Conservation (phyloP, 2,329 filamentous ascomycete genomes). For the Aspergillus awamori region DNA sequence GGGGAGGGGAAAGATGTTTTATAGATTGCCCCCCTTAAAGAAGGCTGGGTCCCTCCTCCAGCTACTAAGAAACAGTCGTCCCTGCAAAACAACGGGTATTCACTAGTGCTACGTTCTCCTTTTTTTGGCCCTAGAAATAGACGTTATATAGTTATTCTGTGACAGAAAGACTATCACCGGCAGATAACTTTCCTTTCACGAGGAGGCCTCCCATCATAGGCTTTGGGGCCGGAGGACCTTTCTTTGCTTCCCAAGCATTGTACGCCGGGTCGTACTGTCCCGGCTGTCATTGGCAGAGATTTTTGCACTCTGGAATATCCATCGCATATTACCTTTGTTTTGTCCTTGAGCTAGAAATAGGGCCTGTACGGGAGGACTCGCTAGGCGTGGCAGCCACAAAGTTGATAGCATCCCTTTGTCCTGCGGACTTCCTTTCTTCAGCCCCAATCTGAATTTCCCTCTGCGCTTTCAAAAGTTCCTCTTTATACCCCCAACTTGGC, state of each 20-base stretch:
- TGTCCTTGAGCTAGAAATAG: background rate
- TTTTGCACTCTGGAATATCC: background rate
- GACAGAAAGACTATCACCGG: background rate
- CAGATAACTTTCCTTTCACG: background rate
- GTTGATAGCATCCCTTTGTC: conserved; percentile 42
- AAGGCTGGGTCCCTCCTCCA: too few relatives aligned
- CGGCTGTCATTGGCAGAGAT: background rate
- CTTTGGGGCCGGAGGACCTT: background rate
- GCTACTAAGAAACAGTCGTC: too few relatives aligned
- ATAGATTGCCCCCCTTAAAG: too few relatives aligned
- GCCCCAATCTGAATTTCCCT: conserved; percentile 38
- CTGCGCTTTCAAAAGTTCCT: conserved; percentile 48
- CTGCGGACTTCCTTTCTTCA: conserved; percentile 39
- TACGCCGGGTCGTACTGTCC: background rate
- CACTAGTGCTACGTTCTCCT: too few relatives aligned
- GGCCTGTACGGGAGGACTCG: conserved; percentile 9
- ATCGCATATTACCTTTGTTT: conserved; percentile 11
- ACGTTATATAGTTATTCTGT: background rate
- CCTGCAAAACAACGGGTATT: too few relatives aligned
- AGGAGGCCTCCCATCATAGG: background rate
- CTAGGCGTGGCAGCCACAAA: conserved; percentile 39
- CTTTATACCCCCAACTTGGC: conserved; percentile 51
- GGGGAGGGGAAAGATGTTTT: too few relatives aligned
- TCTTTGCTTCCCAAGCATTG: background rate
- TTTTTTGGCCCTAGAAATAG: too few relatives aligned